These are phyloP conservation scores for Peronospora destructor DNA, from an alignment of 352 stramenopile species.

Conservation along the genomic window DNA sequence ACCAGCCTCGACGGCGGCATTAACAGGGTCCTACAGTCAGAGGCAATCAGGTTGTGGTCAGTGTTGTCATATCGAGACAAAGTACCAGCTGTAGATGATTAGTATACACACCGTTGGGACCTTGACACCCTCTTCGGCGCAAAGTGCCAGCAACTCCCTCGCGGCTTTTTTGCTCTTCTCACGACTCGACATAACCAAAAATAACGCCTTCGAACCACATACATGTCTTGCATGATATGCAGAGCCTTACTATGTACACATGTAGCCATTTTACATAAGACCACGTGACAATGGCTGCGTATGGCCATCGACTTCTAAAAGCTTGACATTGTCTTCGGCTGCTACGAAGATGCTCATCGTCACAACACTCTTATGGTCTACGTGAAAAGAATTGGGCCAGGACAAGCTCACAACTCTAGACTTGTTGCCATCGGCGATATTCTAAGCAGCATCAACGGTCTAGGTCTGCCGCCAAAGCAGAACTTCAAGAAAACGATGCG, in stretches of 20 bases:
- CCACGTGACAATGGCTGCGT: too few species aligned
- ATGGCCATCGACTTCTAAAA: too few species aligned
- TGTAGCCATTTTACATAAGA: too few species aligned
- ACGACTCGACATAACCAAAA: constrained; percentile 25
- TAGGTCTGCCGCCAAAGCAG: constrained; percentile 20
- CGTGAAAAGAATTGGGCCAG: constrained; percentile 33
- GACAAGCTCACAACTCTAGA: constrained; percentile 29
- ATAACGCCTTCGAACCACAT: not conserved
- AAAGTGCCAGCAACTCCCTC: constrained; percentile 78
- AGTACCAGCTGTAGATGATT: not conserved
- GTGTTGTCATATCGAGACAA: too few species aligned
- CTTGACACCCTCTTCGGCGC: constrained; percentile 66
- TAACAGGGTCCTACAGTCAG: constrained; percentile 46
- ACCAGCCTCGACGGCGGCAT: constrained; percentile 73
- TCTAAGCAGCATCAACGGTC: constrained; percentile 35
- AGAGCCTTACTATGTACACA: too few species aligned
- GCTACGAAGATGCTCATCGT: constrained; percentile 31
- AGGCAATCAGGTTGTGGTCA: not conserved
- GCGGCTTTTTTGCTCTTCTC: constrained; percentile 42
- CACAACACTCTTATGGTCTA: constrained; percentile 33
- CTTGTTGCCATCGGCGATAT: constrained; percentile 36
- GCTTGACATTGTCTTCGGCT: constrained; percentile 40
- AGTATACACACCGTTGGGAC: constrained; percentile 49
- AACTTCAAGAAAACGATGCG: constrained; percentile 37
- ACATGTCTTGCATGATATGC: not conserved